Base-by-base conservation (phyloP, 768 basidiomycete genomes). In the Clitopilus hobsonii region DNA sequence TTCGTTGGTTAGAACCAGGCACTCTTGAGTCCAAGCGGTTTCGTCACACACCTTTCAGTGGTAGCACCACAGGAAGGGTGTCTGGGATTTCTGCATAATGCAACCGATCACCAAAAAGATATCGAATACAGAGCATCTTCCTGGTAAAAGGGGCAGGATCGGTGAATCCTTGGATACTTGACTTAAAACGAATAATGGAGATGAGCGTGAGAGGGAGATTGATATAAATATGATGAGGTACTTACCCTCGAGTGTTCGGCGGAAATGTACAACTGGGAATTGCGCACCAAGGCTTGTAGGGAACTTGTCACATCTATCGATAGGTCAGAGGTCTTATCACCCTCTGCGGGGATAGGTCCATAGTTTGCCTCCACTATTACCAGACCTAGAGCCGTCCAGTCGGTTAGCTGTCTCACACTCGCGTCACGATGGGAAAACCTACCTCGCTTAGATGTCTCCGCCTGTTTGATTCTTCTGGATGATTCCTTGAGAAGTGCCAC, bases 71-170 rank as follows among this genome's bases (percentile, higher is more conserved):
- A 38, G 86, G 79, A 55, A 77, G 66, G 70, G 82, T 80, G 65
- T 87, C 89, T 59, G 85, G 80, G 53, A 88, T 83, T 65, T 92
- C 90, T 65, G 86, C 83, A 63, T 85, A 89, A 65, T 95, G 93
- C 69, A 73, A 63, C 56, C 80, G 79, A 38, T 83, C 85, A 63
- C 80, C 78, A 76, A 95, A 97, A 48, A 80, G 70, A 70, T 95
- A 95, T 45, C 83, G 82, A 32, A 95, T 75, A 26, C 83, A 76
- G 51, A 94, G 71, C 5, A 74, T 73, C 73, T 95, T 94, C 49
- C 78, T 70, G 53, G 80, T 75, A n/a, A 83, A 83, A 13, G 89
- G 85, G 16, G 86, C 85, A 54, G 90, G 89, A 71, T 96, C 93
- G 65, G 82, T 85, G 74, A 97, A 94, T n/a, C 93, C 93, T 63